A percentile compares a stretch with the other conserved stretches of the same genome.
These are phyloP conservation scores for Colletotrichum caudatum DNA, from an alignment of 2,329 filamentous ascomycete genomes.

Conservation along the genomic window DNA sequence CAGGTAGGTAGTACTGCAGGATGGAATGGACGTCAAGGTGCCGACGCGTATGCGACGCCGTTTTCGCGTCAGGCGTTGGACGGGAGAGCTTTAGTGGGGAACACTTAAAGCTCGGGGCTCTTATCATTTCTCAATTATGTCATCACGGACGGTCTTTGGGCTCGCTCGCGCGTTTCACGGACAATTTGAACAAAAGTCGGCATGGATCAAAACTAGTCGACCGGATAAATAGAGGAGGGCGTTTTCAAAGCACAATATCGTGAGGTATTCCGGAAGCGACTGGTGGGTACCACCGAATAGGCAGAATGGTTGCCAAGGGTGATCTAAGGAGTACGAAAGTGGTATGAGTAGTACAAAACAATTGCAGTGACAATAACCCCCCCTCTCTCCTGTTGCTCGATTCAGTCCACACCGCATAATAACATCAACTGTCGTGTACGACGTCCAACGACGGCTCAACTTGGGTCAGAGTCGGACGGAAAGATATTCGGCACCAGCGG, in stretches of 20 bases:
- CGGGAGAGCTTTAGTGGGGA: conserved; percentile 24
- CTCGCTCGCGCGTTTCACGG: neutral
- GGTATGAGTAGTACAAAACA: neutral
- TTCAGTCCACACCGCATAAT: conserved; percentile 4
- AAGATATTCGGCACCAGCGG: conserved; percentile 28
- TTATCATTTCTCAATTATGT: conserved; percentile 24
- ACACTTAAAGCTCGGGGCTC: conserved; percentile 22
- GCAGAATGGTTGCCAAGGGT: neutral
- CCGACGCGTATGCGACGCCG: conserved; percentile 33
- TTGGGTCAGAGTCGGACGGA: conserved; percentile 21
- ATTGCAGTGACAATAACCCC: conserved; percentile 18
- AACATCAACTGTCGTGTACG: neutral
- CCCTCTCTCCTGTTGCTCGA: neutral
- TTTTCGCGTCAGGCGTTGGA: conserved; percentile 34
- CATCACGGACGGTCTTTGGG: conserved; percentile 1
- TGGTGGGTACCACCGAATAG: too few relatives aligned
- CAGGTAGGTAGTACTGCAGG: neutral
- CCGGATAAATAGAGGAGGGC: neutral
- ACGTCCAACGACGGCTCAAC: conserved; percentile 18
- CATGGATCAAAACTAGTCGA: neutral
- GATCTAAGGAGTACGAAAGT: neutral
- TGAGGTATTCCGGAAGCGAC: neutral
- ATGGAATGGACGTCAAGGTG: conserved; percentile 24
- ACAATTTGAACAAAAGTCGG: neutral
- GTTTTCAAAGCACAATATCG: neutral